Conservation (phyloP, 1,139 yeast species). For the Magnusiomyces magnusii region DNA sequence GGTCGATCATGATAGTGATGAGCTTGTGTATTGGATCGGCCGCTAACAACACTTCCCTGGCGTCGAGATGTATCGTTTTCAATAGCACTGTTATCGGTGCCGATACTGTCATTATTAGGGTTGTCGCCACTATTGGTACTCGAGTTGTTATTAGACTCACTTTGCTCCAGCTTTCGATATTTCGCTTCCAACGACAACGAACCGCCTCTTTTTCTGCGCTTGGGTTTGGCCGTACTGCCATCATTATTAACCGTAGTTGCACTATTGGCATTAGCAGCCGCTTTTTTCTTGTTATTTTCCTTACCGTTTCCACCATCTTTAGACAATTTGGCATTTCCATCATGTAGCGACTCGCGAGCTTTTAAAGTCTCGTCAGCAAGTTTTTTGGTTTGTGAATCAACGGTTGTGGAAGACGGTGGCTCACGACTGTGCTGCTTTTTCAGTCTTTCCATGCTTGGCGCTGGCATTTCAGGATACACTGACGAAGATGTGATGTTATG, state of each 20-base stretch:
- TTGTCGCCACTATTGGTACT: too few species aligned
- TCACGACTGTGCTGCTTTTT: not conserved
- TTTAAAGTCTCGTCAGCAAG: not conserved
- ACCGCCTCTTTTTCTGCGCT: constrained; percentile 5
- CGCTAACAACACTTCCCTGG: constrained; percentile 4
- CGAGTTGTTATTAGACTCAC: not conserved
- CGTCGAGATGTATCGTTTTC: not conserved
- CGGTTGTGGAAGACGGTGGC: not conserved
- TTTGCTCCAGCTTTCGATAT: constrained; percentile 22
- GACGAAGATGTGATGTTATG: not conserved
- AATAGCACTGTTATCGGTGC: not conserved
- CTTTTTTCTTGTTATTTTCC: not conserved
- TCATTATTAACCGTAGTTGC: too few species aligned
- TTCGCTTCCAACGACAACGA: constrained; percentile 22
- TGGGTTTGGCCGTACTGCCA: not conserved
- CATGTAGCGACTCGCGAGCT: not conserved
- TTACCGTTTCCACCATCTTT: not conserved
- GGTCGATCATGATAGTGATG: not conserved
- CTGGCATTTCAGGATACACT: constrained; percentile 3
- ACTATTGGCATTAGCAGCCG: not conserved
- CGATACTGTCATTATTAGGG: not conserved
- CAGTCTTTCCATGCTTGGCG: not conserved
- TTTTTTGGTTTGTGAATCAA: not conserved
- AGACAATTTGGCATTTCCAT: not conserved
- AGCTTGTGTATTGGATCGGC: not conserved